These are phyloP conservation scores for Quercus robur DNA, from an alignment of 306 rosid genomes.

Conservation along the genomic window DNA sequence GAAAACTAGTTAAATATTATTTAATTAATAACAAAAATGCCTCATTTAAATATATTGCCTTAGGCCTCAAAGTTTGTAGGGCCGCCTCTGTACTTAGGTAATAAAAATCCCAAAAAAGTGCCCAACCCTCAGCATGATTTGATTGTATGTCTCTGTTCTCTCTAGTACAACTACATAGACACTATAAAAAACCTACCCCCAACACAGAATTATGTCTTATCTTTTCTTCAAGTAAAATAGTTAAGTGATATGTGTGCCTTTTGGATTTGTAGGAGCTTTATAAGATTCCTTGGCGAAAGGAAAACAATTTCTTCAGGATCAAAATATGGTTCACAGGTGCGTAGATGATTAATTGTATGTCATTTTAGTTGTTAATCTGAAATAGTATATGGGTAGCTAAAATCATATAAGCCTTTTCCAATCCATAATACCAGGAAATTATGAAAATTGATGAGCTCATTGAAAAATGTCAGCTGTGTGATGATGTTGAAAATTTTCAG, in stretches of 20 bases:
- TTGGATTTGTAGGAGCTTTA: constrained; percentile 61
- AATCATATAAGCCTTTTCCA: background rate
- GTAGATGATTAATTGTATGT: constrained; percentile 4
- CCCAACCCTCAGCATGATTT: background rate
- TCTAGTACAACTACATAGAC: background rate
- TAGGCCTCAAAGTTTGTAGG: no score
- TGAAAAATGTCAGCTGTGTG: background rate
- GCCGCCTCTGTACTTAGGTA: background rate
- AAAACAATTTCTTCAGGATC: constrained; percentile 61
- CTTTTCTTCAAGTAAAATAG: constrained; percentile 19
- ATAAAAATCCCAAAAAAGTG: background rate
- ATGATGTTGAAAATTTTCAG: background rate
- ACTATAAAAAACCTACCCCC: background rate
- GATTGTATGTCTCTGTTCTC: background rate
- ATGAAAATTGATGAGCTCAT: background rate
- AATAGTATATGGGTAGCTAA: no score
- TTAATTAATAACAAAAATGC: no score
- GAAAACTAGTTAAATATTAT: no score
- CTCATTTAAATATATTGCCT: no score
- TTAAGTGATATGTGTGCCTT: constrained; percentile 17
- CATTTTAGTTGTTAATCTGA: background rate
- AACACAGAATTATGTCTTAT: background rate
- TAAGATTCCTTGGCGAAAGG: constrained; percentile 79
- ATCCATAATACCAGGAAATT: background rate
- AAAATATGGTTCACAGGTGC: constrained; percentile 78